Percentiles rank a stretch among this genome's conserved stretches.
Evolutionary conservation across 441 rosid genomes (phyloP).

Genomic region (Erodium trifolium): DNA sequence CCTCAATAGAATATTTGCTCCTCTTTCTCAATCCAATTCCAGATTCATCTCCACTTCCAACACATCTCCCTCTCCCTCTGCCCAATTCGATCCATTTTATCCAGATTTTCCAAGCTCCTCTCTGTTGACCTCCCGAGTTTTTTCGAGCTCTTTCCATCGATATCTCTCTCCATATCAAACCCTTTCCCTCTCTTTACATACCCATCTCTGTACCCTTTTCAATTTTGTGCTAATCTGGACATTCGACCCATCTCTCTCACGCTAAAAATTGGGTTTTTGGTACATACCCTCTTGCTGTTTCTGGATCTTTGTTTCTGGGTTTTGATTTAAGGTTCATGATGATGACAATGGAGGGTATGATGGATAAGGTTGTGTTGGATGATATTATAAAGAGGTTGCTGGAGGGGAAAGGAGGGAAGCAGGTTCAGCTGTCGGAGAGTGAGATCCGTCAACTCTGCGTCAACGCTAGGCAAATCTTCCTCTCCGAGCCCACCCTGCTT

Average conservation of each 20-base stretch:
- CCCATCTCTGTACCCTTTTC: background rate
- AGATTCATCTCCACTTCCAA: background rate
- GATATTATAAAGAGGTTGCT: constrained; percentile 81
- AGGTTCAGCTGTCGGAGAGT: constrained; percentile 65
- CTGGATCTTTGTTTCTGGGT: background rate
- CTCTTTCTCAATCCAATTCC: background rate
- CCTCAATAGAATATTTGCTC: background rate
- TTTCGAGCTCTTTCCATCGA: background rate
- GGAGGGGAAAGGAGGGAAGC: constrained; percentile 43
- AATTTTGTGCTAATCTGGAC: constrained; percentile 1
- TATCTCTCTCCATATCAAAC: background rate
- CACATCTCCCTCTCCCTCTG: background rate
- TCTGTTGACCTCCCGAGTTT: background rate
- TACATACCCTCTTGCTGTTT: background rate
- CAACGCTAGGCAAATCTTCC: constrained; percentile 91
- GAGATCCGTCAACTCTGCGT: constrained; percentile 97
- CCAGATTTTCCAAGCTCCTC: background rate
- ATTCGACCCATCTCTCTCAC: background rate
- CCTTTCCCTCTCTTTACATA: background rate
- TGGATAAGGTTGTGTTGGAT: constrained; percentile 76
- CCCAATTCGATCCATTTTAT: background rate
- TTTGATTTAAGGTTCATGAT: constrained; percentile 32
- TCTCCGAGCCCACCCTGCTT: constrained; percentile 76
- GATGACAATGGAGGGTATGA: constrained; percentile 89
- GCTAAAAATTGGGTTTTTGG: background rate